These are phyloP conservation scores for Candida sanyaensis DNA, from an alignment of 1,139 yeast genomes.

Conservation along the genomic window DNA sequence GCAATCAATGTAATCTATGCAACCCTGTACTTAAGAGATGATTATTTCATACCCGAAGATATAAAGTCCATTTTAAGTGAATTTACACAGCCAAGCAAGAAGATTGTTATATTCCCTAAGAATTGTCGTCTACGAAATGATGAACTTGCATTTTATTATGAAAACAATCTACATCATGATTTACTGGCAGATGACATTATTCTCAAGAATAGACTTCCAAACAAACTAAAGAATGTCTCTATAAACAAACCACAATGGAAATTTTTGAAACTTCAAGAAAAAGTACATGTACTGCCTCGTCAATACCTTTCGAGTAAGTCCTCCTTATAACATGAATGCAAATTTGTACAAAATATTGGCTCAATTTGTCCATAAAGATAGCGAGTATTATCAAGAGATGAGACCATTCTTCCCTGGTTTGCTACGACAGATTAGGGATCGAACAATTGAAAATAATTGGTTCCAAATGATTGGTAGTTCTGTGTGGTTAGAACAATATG, in stretches of 20 bases:
- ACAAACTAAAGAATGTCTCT: neutral
- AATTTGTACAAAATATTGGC: slow-evolving; percentile 16
- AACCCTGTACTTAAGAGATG: neutral
- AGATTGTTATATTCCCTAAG: slow-evolving; percentile 1
- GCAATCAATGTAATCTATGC: neutral
- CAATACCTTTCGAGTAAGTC: slow-evolving; percentile 5
- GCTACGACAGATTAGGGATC: slow-evolving; percentile 18
- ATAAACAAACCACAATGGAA: neutral
- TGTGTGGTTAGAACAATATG: slow-evolving; percentile 34
- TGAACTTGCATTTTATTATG: neutral
- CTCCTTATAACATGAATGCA: slow-evolving; percentile 6
- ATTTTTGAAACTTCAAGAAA: slow-evolving; percentile 1
- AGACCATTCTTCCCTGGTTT: slow-evolving; percentile 20
- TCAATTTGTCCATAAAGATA: slow-evolving; percentile 11
- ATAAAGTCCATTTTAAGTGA: neutral
- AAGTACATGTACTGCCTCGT: neutral
- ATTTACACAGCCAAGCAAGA: neutral
- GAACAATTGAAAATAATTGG: slow-evolving; percentile 24
- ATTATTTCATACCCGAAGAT: neutral
- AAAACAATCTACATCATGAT: neutral
- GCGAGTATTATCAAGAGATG: slow-evolving; percentile 19
- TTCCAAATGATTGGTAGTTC: slow-evolving; percentile 32
- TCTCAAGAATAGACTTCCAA: neutral
- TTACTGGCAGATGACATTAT: neutral
- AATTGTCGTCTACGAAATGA: neutral